These are phyloP conservation scores for Monosporascus cannonballus DNA, from an alignment of 2,329 filamentous ascomycete genomes.

Conservation along the genomic window DNA sequence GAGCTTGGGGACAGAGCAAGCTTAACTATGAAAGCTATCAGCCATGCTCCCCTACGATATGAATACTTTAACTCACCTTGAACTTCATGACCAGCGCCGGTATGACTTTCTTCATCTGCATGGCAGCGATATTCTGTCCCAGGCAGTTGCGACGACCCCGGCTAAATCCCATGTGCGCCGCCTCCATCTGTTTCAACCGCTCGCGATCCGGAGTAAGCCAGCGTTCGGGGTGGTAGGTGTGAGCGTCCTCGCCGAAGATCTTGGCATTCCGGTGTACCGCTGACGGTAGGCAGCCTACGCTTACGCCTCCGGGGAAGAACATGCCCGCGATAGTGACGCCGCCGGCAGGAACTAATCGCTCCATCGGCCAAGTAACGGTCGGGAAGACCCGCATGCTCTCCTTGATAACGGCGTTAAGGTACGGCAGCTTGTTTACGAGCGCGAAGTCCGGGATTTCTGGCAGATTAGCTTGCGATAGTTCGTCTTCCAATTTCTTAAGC, in stretches of 20 bases:
- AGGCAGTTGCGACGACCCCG: conserved; percentile 16
- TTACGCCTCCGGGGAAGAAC: conserved; percentile 18
- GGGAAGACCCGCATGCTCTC: conserved; percentile 17
- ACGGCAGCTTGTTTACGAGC: conserved; percentile 15
- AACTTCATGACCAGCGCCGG: conserved; percentile 19
- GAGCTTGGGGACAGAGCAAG: conserved; percentile 10
- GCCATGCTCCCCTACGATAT: no score
- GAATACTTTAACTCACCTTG: conserved; percentile 9
- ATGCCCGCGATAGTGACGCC: conserved; percentile 17
- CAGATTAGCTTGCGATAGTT: conserved; percentile 10
- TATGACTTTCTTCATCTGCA: conserved; percentile 21
- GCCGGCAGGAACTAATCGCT: conserved; percentile 14
- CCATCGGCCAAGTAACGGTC: conserved; percentile 9
- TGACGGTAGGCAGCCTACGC: conserved; percentile 14
- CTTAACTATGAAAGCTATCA: conserved; percentile 6
- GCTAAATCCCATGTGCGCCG: conserved; percentile 20
- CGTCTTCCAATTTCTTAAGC: conserved; percentile 33
- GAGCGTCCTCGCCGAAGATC: conserved; percentile 14
- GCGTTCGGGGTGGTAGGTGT: conserved; percentile 16
- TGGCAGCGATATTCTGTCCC: conserved; percentile 17
- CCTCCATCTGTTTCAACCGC: conserved; percentile 17
- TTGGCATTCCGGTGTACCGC: conserved; percentile 12
- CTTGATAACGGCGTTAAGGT: conserved; percentile 16
- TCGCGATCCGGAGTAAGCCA: conserved; percentile 18
- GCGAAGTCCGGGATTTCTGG: conserved; percentile 12